phyloP scores from a whole-genome alignment of 2,329 filamentous ascomycete genomes.

The Penicillium palitans region DNA sequence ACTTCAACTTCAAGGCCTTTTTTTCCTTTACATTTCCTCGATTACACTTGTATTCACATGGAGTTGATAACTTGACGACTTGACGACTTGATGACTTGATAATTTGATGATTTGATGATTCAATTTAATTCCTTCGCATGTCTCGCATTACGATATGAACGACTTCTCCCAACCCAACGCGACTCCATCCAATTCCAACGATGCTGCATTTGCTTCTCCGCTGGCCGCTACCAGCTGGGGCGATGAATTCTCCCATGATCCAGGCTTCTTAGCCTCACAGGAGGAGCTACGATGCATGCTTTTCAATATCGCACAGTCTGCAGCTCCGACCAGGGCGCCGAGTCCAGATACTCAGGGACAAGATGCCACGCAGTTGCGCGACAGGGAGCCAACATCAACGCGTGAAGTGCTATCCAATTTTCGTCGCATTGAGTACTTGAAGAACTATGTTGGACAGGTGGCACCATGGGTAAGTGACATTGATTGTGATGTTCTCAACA shows the following conservation, averaged over 20 bases:
- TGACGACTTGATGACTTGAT: no score
- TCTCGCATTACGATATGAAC: slow-evolving; percentile 10
- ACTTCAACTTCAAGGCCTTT: neutral
- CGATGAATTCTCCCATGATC: slow-evolving; percentile 39
- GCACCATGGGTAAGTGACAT: slow-evolving; percentile 50
- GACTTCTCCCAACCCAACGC: slow-evolving; percentile 16
- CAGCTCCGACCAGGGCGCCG: slow-evolving; percentile 43
- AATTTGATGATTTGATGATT: neutral
- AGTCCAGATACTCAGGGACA: slow-evolving; percentile 33
- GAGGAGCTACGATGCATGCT: slow-evolving; percentile 48
- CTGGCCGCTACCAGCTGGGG: slow-evolving; percentile 25
- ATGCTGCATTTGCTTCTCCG: slow-evolving; percentile 20
- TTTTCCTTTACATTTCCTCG: neutral
- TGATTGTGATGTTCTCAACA: neutral
- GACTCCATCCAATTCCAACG: slow-evolving; percentile 16
- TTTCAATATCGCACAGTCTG: slow-evolving; percentile 48
- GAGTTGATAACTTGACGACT: no score
- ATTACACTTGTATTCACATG: neutral
- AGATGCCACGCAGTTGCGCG: neutral
- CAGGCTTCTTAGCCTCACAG: slow-evolving; percentile 48
- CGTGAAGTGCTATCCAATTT: slow-evolving; percentile 34
- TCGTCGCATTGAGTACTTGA: slow-evolving; percentile 44
- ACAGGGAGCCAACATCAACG: slow-evolving; percentile 4
- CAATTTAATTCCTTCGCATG: neutral
- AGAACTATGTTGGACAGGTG: slow-evolving; percentile 55